Conservation (phyloP, 2,329 filamentous ascomycete genomes). For the Gnomoniopsis smithogilvyi region DNA sequence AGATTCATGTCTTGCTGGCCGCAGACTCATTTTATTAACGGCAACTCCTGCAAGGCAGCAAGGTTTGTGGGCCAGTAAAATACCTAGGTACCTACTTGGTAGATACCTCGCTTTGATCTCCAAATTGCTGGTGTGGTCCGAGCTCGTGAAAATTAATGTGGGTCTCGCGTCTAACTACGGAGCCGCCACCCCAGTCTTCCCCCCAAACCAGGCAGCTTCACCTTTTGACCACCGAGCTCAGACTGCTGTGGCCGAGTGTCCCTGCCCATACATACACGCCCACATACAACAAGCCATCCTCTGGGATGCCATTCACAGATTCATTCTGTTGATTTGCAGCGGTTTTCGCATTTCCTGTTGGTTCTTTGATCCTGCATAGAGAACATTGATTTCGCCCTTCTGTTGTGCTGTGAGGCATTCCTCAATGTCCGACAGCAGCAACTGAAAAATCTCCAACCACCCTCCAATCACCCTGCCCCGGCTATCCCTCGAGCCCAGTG, state of each 20-base stretch:
- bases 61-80: no score
- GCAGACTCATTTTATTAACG: no score
- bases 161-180: background rate
- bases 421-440: background rate
- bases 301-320: conserved; percentile 3
- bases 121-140: background rate
- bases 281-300: background rate
- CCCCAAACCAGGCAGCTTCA: background rate
- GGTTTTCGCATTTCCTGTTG: conserved; percentile 9
- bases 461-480: background rate
- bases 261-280: background rate
- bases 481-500: background rate
- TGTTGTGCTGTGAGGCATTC: background rate
- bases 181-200: no score
- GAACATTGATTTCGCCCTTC: background rate
- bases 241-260: background rate
- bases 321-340: conserved; percentile 8
- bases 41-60: no score
- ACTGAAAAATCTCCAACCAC: conserved; percentile 10
- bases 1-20: no score
- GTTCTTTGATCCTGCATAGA: background rate
- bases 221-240: background rate
- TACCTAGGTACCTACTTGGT: background rate
- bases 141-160: background rate
- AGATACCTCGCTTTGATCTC: no score